Evolutionary conservation across 2,329 filamentous ascomycete species (phyloP), one percentile per base, ranked within the genome.

Genomic region (Cyphellophora europaea): DNA sequence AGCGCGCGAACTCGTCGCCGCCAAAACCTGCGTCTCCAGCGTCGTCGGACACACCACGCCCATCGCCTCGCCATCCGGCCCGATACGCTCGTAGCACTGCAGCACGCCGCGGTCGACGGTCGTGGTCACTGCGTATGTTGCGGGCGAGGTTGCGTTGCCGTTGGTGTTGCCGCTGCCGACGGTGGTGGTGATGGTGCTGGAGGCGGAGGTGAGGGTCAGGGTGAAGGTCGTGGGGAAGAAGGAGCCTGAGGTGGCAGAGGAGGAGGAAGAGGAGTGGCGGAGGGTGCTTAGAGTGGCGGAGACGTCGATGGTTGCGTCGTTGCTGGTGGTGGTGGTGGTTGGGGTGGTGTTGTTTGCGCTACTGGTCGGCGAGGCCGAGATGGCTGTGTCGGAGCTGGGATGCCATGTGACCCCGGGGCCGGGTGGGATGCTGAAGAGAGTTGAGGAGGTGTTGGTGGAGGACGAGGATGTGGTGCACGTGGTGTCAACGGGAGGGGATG

Each of bases 171-270:
- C n/a, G 21, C 8, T 25, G 21, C n/a, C 8, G 21, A 8, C n/a
- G 8, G 21, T n/a, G 21, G 21, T 25, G 21, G 8, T n/a, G 21
- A n/a, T n/a, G n/a, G 21, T 25, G 21, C n/a, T 25, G 21, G 21
- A n/a, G n/a, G n/a, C 21, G n/a, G 38, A 14, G 39, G 38, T 19
- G 43, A 45, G 36, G 41, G 43, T 17, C 41, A 38, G 33, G 27
- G 12, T 19, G 39, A 30, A 29, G 32, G 39, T 15, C 38, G 36
- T n/a, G n/a, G n/a, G n/a, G n/a, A n/a, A 25, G 21, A 25, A 25
- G 21, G 8, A 8, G 21, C 21, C n/a, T 8, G 8, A 8, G 21
- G 21, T 25, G 21, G 21, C 21, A 8, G 21, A 25, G 8, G 21
- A 25, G 21, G 8, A 25, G 21, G 21, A 25, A n/a, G n/a, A n/a